phyloP scores from a whole-genome alignment of 495 filamentous ascomycete species.

The Neurospora cerealis region DNA sequence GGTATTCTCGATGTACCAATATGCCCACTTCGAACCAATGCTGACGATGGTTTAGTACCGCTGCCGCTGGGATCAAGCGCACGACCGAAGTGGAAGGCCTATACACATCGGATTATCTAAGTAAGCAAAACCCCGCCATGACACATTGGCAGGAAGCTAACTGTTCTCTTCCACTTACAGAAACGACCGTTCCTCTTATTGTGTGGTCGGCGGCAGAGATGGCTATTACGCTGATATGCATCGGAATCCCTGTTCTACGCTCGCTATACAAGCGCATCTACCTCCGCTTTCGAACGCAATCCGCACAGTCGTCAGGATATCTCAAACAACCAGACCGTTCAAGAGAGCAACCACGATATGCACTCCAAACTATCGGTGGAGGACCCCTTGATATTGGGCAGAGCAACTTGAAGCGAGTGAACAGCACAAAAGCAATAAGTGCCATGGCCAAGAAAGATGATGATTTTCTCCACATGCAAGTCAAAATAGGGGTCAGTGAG shows the following conservation, averaged over 20 bases:
- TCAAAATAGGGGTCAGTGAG: background rate
- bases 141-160: background rate
- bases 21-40: background rate
- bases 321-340: background rate
- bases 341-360: background rate
- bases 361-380: slow-evolving; percentile 4
- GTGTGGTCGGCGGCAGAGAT: slow-evolving; percentile 18
- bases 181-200: slow-evolving; percentile 16
- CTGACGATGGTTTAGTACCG: slow-evolving; percentile 6
- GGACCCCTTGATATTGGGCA: background rate
- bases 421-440: background rate
- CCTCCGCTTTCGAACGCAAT: background rate
- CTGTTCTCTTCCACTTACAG: slow-evolving; percentile 1
- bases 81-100: slow-evolving; percentile 14
- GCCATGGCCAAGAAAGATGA: background rate
- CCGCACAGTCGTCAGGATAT: background rate
- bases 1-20: slow-evolving; percentile 6
- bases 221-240: slow-evolving; percentile 19
- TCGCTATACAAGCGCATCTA: slow-evolving; percentile 11
- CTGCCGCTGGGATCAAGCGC: slow-evolving; percentile 13
- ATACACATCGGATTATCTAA: slow-evolving; percentile 10
- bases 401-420: background rate
- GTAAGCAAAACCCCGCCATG: background rate
- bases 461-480: background rate
- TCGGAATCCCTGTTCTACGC: slow-evolving; percentile 13